Conservation (phyloP, 2,329 filamentous ascomycete genomes). For the Polytolypa hystricis region DNA sequence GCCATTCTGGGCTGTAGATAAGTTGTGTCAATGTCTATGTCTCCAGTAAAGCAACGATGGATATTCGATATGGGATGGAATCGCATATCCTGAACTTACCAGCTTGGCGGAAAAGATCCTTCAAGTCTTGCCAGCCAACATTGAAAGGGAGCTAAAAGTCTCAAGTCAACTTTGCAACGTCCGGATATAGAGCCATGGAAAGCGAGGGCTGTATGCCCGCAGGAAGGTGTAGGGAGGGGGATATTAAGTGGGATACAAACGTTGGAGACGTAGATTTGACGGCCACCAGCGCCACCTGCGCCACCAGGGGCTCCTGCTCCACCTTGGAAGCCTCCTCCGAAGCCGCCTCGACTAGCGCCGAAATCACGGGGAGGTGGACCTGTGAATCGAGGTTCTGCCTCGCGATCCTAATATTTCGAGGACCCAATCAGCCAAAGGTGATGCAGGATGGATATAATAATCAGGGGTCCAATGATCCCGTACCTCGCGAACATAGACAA, state of each 20-base stretch:
- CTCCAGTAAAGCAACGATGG: neutral
- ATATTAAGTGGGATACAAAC: conserved; percentile 54
- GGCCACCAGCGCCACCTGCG: conserved; percentile 52
- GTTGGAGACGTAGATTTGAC: conserved; percentile 96
- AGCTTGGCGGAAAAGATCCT: conserved; percentile 96
- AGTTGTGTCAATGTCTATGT: conserved; percentile 20
- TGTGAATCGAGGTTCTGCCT: conserved; percentile 93
- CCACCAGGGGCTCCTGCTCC: conserved; percentile 27
- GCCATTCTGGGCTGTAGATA: conserved; percentile 43
- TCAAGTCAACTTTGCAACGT: conserved; percentile 24
- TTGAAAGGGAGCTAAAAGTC: conserved; percentile 76
- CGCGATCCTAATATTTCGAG: conserved; percentile 64
- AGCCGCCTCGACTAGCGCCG: conserved; percentile 43
- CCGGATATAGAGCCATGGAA: neutral
- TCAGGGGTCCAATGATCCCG: conserved; percentile 7
- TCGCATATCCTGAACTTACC: conserved; percentile 50
- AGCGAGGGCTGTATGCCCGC: neutral
- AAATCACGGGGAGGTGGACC: conserved; percentile 59
- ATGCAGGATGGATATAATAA: neutral
- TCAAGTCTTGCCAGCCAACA: conserved; percentile 96
- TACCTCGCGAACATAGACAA: conserved; percentile 98
- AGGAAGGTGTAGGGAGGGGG: neutral
- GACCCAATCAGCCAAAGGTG: conserved; percentile 6
- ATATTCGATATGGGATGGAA: conserved; percentile 6
- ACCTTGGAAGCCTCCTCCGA: conserved; percentile 38